Evolutionary conservation across 305 asterid genomes (phyloP).

Genomic region (Plantago coronopus): DNA sequence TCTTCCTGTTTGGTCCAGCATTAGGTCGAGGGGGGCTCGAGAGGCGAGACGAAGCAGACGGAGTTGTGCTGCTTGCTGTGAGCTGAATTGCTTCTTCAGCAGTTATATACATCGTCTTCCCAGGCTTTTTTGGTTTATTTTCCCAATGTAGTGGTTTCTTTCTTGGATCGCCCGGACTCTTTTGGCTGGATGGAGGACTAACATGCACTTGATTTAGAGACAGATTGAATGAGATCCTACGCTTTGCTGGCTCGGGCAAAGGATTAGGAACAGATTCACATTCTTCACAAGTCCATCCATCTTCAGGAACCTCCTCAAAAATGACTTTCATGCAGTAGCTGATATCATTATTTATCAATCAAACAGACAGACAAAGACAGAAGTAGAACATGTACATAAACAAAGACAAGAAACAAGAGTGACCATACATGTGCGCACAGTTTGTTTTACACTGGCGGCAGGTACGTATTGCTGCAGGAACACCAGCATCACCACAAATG

Average conservation of each 20-base stretch:
- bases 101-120: slow-evolving; percentile 28
- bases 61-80: slow-evolving; percentile 20
- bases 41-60: slow-evolving; percentile 8
- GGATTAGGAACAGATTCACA: slow-evolving; percentile 15
- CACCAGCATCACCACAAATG: slow-evolving; percentile 50
- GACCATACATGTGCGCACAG: slow-evolving; percentile 45
- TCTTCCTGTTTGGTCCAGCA: slow-evolving; percentile 12
- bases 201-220: too few relatives aligned
- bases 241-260: too few relatives aligned
- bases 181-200: not conserved
- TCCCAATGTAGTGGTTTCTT: slow-evolving; percentile 18
- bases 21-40: slow-evolving; percentile 17
- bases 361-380: not conserved
- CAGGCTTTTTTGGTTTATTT: slow-evolving; percentile 24
- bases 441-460: slow-evolving; percentile 41
- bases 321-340: slow-evolving; percentile 33
- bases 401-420: slow-evolving; percentile 16
- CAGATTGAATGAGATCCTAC: too few relatives aligned
- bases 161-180: not conserved
- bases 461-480: slow-evolving; percentile 27
- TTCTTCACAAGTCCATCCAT: slow-evolving; percentile 29
- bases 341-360: not conserved
- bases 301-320: not conserved
- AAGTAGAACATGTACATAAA: not conserved
- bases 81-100: slow-evolving; percentile 31